Conservation (phyloP, 1,284 basidiomycete species). For the Inonotus obliquus region DNA sequence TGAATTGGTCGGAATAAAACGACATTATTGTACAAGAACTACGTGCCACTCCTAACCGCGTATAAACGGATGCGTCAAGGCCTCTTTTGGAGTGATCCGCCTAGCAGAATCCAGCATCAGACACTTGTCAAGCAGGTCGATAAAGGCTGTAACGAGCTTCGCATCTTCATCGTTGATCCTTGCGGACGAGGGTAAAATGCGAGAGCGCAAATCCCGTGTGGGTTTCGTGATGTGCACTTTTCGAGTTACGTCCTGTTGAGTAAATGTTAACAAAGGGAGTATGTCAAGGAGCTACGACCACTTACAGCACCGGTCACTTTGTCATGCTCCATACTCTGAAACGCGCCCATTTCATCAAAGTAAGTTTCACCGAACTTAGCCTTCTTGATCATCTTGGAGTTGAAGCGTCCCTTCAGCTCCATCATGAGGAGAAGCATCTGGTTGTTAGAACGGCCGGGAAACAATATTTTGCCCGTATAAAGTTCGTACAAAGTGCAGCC, state of each 20-base stretch:
- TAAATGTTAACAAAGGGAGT: slow-evolving; percentile 20
- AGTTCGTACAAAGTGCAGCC: slow-evolving; percentile 98
- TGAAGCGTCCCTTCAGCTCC: slow-evolving; percentile 94
- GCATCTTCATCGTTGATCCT: slow-evolving; percentile 87
- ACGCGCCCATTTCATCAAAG: slow-evolving; percentile 89
- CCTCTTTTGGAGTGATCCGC: slow-evolving; percentile 84
- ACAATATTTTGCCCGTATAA: slow-evolving; percentile 97
- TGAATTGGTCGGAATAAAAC: background rate
- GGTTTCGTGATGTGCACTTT: slow-evolving; percentile 86
- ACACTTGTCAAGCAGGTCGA: slow-evolving; percentile 92
- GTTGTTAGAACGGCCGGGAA: slow-evolving; percentile 95
- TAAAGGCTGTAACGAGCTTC: slow-evolving; percentile 78
- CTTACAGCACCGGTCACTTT: slow-evolving; percentile 78
- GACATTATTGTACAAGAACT: background rate
- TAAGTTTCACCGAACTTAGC: slow-evolving; percentile 88
- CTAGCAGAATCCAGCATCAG: slow-evolving; percentile 86
- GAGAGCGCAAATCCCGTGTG: slow-evolving; percentile 71
- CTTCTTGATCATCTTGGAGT: slow-evolving; percentile 91
- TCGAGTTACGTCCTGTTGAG: slow-evolving; percentile 67
- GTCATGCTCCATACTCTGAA: slow-evolving; percentile 78
- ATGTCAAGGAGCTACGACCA: slow-evolving; percentile 24
- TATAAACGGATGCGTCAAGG: slow-evolving; percentile 84
- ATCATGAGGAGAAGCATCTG: slow-evolving; percentile 97
- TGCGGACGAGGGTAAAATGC: slow-evolving; percentile 76
- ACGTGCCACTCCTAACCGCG: slow-evolving; percentile 41